A percentile compares a stretch with the other conserved stretches of the same genome.
These are phyloP conservation scores for Sherardia arvensis DNA, from an alignment of 257 asterid genomes.

Conservation along the genomic window DNA sequence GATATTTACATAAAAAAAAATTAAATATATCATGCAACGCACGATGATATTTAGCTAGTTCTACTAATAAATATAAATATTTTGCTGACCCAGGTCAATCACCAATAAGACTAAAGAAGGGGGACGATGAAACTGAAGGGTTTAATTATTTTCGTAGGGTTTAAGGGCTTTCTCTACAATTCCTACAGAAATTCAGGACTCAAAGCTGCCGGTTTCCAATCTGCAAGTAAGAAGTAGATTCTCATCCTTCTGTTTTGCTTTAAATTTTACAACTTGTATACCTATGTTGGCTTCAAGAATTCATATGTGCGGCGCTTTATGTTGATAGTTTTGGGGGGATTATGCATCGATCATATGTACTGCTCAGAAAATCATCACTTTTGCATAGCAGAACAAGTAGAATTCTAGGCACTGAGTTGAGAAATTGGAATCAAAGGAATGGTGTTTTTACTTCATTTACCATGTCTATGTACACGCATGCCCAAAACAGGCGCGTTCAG, in stretches of 20 bases:
- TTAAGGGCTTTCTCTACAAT: background rate
- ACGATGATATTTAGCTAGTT: too few relatives aligned
- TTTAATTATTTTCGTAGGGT: background rate
- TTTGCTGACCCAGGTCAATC: too few relatives aligned
- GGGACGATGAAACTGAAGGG: background rate
- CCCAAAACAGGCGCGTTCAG: constrained; percentile 41
- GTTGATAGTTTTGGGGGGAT: background rate
- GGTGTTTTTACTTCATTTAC: constrained; percentile 27
- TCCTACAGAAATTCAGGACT: background rate
- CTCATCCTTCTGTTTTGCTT: background rate
- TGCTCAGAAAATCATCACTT: constrained; percentile 28
- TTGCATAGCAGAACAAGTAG: constrained; percentile 16
- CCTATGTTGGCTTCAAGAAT: background rate
- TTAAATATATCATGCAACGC: too few relatives aligned
- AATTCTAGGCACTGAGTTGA: constrained; percentile 24
- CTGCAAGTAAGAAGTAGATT: constrained; percentile 8
- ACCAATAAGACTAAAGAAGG: background rate
- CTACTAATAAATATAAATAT: too few relatives aligned
- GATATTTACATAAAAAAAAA: too few relatives aligned
- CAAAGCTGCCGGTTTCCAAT: constrained; percentile 1
- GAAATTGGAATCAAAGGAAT: constrained; percentile 14
- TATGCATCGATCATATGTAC: constrained; percentile 47
- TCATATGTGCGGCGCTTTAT: background rate
- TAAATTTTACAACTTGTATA: background rate
- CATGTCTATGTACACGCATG: constrained; percentile 34